Base-by-base conservation (phyloP, 306 rosid species). In the Clitoria ternatea region DNA sequence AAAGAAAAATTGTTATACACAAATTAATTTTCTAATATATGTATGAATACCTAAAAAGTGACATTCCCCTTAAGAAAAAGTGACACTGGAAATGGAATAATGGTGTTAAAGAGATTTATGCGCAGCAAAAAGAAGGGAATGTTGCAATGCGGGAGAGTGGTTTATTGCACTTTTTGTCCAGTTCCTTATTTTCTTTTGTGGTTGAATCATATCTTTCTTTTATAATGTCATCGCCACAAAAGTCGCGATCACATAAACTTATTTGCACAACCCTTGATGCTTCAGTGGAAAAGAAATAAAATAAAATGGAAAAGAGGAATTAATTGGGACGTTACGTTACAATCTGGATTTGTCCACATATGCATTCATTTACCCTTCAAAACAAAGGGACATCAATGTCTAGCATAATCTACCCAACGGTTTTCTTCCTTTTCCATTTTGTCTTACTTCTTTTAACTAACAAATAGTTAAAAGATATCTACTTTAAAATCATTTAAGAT, bases 221-320 rank as follows among this genome's bases (percentile, higher is more conserved):
- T 19, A 40, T 9, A 40, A 78, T 61, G 44, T 48, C 61, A 54
- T 54, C 24, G 65, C 66, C 73, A 35, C 57, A 49, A 60, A 47
- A 76, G 70, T 68, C 26, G 72, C 22, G 29, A 70, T 77, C 71
- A 26, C 61, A 74, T 39, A 54, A 35, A 39, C 65, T 36, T 53
- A 48, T 60, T 32, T 49, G n/a, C 27, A 24, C 19, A 67, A 2
- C 6, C 60, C 11, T 20, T 20, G 3, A 15, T 53, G n/a, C 8
- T 10, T 42, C 19, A 44, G 3, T 43, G 54, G 14, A 53, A 61
- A 36, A 77, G 72, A 10, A 8, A 32, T n/a, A 59, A 48, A 6
- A 44, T 2, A 30, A 29, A 12, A 61, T 70, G 2, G 48, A 53
- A 64, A 20, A 6, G 67, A 6, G 67, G 48, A 40, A 76, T 44